Percentiles rank a stretch among this genome's conserved stretches.
phyloP scores from a whole-genome alignment of 2,329 filamentous ascomycete species.

The Laburnicola sp. region DNA sequence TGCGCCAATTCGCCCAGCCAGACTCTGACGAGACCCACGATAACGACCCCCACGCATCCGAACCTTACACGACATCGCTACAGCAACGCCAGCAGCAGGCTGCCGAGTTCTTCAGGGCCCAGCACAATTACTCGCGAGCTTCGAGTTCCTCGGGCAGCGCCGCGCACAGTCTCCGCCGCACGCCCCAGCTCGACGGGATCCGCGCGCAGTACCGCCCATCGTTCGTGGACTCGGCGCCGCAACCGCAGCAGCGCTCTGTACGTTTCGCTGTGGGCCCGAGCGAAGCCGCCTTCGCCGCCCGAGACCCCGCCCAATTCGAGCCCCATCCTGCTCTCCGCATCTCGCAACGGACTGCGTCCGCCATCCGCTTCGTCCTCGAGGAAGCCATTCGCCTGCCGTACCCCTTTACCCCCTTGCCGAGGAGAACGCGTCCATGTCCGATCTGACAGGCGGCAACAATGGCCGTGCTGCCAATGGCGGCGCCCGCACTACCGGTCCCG shows the following conservation, averaged over 20 bases:
- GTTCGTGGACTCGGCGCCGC: slow-evolving; percentile 50
- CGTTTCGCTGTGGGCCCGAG: slow-evolving; percentile 39
- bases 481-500: slow-evolving; percentile 55
- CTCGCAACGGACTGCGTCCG: slow-evolving; percentile 81
- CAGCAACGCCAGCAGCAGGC: slow-evolving; percentile 50
- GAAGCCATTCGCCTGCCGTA: slow-evolving; percentile 83
- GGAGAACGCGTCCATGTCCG: slow-evolving; percentile 90
- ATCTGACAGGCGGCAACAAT: slow-evolving; percentile 67
- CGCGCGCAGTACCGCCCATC: slow-evolving; percentile 47
- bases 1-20: slow-evolving; percentile 15
- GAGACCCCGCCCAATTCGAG: slow-evolving; percentile 29
- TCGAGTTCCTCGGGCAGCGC: slow-evolving; percentile 58
- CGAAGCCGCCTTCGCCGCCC: slow-evolving; percentile 33
- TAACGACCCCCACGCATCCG: slow-evolving; percentile 37
- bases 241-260: slow-evolving; percentile 35
- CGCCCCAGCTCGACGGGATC: slow-evolving; percentile 54
- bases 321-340: slow-evolving; percentile 66
- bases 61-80: slow-evolving; percentile 43
- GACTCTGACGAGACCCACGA: slow-evolving; percentile 46
- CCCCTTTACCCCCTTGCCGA: slow-evolving; percentile 78
- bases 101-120: slow-evolving; percentile 38
- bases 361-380: slow-evolving; percentile 90
- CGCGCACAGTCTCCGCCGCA: slow-evolving; percentile 57
- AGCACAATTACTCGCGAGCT: slow-evolving; percentile 50
- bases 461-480: slow-evolving; percentile 61